phyloP scores from a whole-genome alignment of 495 filamentous ascomycete species.

The Aspergillus biplanus region DNA sequence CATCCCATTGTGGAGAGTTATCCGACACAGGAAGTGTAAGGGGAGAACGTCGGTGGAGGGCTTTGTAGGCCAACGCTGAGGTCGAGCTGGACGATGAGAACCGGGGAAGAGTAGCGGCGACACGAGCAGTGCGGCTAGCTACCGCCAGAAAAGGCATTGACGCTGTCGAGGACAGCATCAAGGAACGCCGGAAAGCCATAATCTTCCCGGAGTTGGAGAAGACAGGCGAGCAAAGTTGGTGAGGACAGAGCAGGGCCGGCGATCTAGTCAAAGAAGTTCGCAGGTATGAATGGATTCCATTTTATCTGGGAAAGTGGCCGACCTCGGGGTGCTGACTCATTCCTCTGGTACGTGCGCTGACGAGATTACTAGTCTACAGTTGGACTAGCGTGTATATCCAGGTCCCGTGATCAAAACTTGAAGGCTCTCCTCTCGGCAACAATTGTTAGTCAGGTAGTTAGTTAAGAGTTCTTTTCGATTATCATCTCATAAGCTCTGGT shows the following conservation, averaged over 20 bases:
- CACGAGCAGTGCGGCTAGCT: slow-evolving; percentile 38
- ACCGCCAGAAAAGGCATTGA: slow-evolving; percentile 43
- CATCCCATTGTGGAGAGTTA: slow-evolving; percentile 81
- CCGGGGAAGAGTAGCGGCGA: slow-evolving; percentile 33
- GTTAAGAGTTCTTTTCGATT: too few relatives aligned
- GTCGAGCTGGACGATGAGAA: slow-evolving; percentile 67
- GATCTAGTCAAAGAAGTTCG: slow-evolving; percentile 31
- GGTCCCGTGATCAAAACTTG: too few relatives aligned
- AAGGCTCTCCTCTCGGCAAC: too few relatives aligned
- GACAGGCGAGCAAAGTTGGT: slow-evolving; percentile 17
- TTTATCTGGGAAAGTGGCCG: slow-evolving; percentile 39
- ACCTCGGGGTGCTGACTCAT: slow-evolving; percentile 48
- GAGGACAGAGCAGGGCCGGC: slow-evolving; percentile 11
- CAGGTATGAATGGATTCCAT: slow-evolving; percentile 25
- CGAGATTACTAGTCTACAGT: slow-evolving; percentile 16
- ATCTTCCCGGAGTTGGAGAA: slow-evolving; percentile 21
- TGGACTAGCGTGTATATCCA: slow-evolving; percentile 16
- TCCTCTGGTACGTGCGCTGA: slow-evolving; percentile 7
- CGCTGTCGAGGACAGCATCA: slow-evolving; percentile 44
- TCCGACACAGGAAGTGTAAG: slow-evolving; percentile 79
- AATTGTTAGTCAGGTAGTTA: too few relatives aligned
- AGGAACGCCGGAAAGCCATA: slow-evolving; percentile 56
- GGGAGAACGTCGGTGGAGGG: slow-evolving; percentile 84
- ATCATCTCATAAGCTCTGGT: too few relatives aligned
- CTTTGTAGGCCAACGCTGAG: slow-evolving; percentile 95